Base-by-base conservation (phyloP, 2,329 filamentous ascomycete genomes). In the Dothistroma pini region DNA sequence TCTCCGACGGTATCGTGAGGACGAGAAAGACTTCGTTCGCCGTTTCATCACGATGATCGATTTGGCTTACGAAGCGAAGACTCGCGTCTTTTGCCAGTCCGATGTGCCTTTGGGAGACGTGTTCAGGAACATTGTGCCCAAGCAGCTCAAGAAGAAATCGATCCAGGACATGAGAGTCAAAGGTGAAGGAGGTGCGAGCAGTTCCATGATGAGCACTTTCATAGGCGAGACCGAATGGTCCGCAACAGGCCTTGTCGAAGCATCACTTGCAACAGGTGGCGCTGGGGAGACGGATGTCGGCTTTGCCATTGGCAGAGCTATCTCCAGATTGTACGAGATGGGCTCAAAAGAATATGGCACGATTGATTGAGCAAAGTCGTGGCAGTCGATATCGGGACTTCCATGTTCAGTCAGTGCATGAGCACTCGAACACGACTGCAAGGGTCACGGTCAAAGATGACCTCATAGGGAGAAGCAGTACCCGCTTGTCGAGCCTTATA, bases 21-120 rank as follows among this genome's bases (percentile, higher is more conserved):
- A 57, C 35, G 63, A 64, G n/a, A 66, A 61, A 54, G 87, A 89
- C 67, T 76, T 84, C 19, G 80, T 92, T 1, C 80, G 89, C 5
- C 83, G 89, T 12, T 86, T 93, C 70, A 93, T 93, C 70, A 92
- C 89, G 0, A 78, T 93, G 2, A 81, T 93, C 1, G 89, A 93
- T 70, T 87, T 89, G 0, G 79, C 90, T 0, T 93, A 92, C 72
- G 89, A 93, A 74, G 85, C 88, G 4, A 83, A 86, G 3, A 91
- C 89, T 71, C 88, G 89, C 64, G 80, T 93, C 4, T 73, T 90
- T 19, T 69, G 66, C 21, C 56, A 58, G 9, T 68, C 66, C 5
- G 54, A 58, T 11, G 67, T 65, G 1, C 66, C 68, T 14, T 59
- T 70, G 0, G 58, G 54, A 34, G 69, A 71, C 35, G 62, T 70